A percentile compares a stretch with the other conserved stretches of the same genome.
These are phyloP conservation scores for Plasmopara halstedii DNA, from an alignment of 352 stramenopile species.

Conservation along the genomic window DNA sequence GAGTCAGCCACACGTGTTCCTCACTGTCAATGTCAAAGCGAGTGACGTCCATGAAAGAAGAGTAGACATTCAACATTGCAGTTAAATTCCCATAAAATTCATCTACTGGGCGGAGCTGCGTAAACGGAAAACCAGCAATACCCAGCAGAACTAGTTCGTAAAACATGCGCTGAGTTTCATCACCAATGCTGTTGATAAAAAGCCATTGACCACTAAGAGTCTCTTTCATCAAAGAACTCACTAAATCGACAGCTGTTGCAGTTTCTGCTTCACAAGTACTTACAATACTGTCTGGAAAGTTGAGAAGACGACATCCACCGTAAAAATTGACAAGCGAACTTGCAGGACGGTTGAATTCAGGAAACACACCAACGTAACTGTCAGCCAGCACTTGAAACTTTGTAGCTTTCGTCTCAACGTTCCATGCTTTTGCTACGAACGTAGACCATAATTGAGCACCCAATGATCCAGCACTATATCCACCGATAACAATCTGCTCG, in stretches of 20 bases:
- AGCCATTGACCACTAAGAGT: constrained; percentile 28
- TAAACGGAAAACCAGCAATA: constrained; percentile 34
- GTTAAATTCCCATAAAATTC: constrained; percentile 31
- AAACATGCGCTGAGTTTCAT: constrained; percentile 40
- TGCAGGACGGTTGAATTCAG: constrained; percentile 17
- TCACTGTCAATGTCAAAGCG: constrained; percentile 17
- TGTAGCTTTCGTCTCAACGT: constrained; percentile 28
- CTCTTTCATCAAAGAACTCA: constrained; percentile 23
- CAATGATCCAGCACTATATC: constrained; percentile 43
- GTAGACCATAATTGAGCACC: constrained; percentile 29
- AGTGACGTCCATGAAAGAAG: constrained; percentile 9
- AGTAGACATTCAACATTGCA: constrained; percentile 27
- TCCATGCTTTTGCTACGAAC: constrained; percentile 38
- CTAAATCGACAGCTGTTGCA: constrained; percentile 18
- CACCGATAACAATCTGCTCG: constrained; percentile 37
- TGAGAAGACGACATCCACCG: constrained; percentile 24
- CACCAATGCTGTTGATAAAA: constrained; percentile 35
- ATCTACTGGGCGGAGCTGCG: constrained; percentile 17
- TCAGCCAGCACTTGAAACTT: constrained; percentile 38
- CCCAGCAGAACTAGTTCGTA: constrained; percentile 31
- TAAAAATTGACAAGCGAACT: constrained; percentile 33
- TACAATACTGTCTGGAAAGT: constrained; percentile 22
- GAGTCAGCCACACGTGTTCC: constrained; percentile 12
- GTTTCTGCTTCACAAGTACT: constrained; percentile 22
- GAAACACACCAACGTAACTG: constrained; percentile 45